These are phyloP conservation scores for Ganoderma sp. DNA, from an alignment of 1,284 basidiomycete genomes.

Conservation along the genomic window DNA sequence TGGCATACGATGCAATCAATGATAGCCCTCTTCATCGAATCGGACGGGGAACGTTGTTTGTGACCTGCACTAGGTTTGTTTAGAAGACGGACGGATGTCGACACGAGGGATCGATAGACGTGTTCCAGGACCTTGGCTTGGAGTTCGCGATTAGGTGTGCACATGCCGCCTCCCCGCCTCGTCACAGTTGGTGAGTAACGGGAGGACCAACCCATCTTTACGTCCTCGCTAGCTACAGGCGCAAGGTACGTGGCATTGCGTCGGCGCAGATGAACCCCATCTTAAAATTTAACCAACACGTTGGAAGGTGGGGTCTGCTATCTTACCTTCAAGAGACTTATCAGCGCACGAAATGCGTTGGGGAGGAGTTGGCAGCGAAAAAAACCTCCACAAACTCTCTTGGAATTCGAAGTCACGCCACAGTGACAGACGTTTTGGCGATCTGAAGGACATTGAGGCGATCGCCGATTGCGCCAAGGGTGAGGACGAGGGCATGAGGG, in stretches of 20 bases:
- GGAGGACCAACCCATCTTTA: conserved; percentile 5
- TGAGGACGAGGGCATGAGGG: conserved; percentile 22
- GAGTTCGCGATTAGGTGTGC: background rate
- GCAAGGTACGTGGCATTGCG: background rate
- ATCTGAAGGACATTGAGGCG: conserved; percentile 10
- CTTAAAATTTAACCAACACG: background rate
- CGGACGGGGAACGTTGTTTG: background rate
- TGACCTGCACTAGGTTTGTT: background rate
- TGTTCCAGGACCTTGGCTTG: background rate
- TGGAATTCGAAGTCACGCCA: background rate
- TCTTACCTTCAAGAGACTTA: background rate
- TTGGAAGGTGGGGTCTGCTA: background rate
- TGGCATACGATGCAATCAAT: conserved; percentile 11
- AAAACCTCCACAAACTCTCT: background rate
- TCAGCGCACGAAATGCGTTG: background rate
- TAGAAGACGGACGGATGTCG: background rate
- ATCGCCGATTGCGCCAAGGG: conserved; percentile 14
- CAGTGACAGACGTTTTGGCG: conserved; percentile 9
- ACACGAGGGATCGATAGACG: conserved; percentile 18
- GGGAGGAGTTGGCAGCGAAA: conserved; percentile 1
- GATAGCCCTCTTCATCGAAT: conserved; percentile 12
- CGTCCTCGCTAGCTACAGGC: conserved; percentile 12
- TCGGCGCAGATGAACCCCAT: background rate
- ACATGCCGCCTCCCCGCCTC: background rate
- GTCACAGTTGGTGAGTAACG: background rate